These are phyloP conservation scores for Chalciporus piperatus DNA, from an alignment of 768 basidiomycete species.

Conservation along the genomic window DNA sequence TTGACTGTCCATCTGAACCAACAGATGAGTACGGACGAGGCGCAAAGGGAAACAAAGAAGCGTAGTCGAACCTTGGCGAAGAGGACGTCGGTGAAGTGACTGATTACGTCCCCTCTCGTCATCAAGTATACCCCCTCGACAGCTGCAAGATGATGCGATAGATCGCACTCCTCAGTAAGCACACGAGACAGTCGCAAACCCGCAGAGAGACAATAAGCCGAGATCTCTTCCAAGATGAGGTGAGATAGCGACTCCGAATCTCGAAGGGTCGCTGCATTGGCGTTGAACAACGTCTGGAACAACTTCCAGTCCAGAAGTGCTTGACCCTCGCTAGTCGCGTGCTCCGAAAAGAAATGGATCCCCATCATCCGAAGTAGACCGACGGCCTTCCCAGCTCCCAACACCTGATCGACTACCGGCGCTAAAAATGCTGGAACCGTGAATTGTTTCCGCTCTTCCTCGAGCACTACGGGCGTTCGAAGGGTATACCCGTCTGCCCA, in stretches of 20 bases:
- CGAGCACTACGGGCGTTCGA: conserved; percentile 37
- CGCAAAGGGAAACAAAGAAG: conserved; percentile 1
- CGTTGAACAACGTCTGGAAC: conserved; percentile 41
- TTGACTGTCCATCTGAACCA: conserved; percentile 64
- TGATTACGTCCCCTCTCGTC: conserved; percentile 74
- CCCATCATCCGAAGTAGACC: conserved; percentile 66
- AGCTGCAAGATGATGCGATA: conserved; percentile 59
- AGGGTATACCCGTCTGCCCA: conserved; percentile 74
- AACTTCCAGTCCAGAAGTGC: conserved; percentile 39
- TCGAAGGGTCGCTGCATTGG: conserved; percentile 34
- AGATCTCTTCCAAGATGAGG: conserved; percentile 60
- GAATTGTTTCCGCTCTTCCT: conserved; percentile 23
- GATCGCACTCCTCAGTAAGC: conserved; percentile 61
- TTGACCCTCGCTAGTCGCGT: conserved; percentile 19
- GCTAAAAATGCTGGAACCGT: conserved; percentile 60
- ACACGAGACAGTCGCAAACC: conserved; percentile 54
- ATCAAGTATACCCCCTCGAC: conserved; percentile 74
- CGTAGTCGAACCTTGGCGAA: conserved; percentile 60
- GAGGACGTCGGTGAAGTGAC: conserved; percentile 67
- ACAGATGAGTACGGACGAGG: neutral
- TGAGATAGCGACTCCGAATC: conserved; percentile 62
- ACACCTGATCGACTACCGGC: conserved; percentile 53
- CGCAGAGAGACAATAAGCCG: conserved; percentile 52
- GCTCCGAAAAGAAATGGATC: conserved; percentile 16
- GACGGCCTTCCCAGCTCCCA: conserved; percentile 73